Evolutionary conservation across 306 rosid species (phyloP), one percentile per base, ranked within the genome.

Genomic region (Phaseolus lunatus): DNA sequence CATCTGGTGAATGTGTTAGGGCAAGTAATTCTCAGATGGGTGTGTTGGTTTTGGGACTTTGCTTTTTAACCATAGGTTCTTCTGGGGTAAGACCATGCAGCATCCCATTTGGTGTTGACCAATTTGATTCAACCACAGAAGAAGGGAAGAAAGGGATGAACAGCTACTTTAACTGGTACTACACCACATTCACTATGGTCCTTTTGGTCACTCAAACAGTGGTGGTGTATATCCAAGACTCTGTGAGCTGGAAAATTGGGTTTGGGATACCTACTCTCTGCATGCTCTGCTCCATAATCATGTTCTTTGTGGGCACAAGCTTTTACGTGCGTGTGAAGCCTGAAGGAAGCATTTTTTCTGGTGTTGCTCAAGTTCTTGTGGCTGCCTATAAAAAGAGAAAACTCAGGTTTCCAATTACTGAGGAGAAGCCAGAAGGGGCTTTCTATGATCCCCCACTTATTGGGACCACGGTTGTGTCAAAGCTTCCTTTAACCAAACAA

Each of bases 21-120:
- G 87, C 94, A 10, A 86, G 59, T 78, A 61, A 18, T 16, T 3
- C 24, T 11, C 94, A 94, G 8, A 19, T 91, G n/a, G 85, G 87
- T n/a, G 54, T 84, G n/a, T 41, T 91, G 23, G 0, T 87, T 24
- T 1, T 87, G 58, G 93, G 90, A 2, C 88, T 93, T 0, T 52
- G 77, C 7, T 45, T 86, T 11, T 16, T 93, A 59, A 79, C 83
- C 44, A 76, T 89, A 7, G 97, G 98, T 3, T 47, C 83, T 1
- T 91, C 75, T 2, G 97, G 98, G 9, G 81, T 93, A n/a, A 74
- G 89, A n/a, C 96, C 96, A 9, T 93, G 98, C 33, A 89, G 93
- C 31, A 87, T 89, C 3, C 93, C 98, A 0, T 91, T 93, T 64
- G 95, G 97, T 3, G 83, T 91, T 0, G 97, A 93, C 37, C 98